Percentiles rank a stretch among this genome's conserved stretches.
Conservation (phyloP, 2,329 filamentous ascomycete genomes). For the Verruconis gallopava region DNA sequence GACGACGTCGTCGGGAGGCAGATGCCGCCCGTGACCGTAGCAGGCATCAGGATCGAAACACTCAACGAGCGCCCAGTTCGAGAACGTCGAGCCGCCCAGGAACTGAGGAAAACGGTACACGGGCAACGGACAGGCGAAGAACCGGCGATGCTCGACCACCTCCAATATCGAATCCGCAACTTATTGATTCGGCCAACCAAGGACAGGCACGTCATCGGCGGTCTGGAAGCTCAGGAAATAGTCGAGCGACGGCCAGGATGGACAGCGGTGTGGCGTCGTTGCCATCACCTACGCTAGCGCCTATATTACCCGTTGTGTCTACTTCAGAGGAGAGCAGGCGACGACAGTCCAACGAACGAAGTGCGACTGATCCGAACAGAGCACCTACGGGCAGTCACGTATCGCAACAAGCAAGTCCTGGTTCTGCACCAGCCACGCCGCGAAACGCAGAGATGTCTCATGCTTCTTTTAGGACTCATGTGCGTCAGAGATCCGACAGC, state of each 20-base stretch:
- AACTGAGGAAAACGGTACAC: not conserved
- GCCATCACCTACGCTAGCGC: not conserved
- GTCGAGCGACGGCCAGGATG: not conserved
- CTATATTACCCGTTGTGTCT: conserved; percentile 2
- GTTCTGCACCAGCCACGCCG: conserved; percentile 9
- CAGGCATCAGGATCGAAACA: conserved; percentile 1
- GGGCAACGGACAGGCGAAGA: not conserved
- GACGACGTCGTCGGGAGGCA: conserved; percentile 2
- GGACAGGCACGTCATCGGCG: conserved; percentile 19
- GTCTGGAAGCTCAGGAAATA: conserved; percentile 1
- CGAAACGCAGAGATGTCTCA: not conserved
- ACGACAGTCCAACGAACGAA: conserved; percentile 32
- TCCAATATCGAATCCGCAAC: conserved; percentile 34
- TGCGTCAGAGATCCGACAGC: conserved; percentile 5
- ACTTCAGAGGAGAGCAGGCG: conserved; percentile 16
- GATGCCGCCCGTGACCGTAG: not conserved
- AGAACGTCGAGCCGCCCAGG: not conserved
- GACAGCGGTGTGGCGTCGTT: not conserved
- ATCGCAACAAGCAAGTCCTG: not conserved
- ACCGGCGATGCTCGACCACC: conserved; percentile 20
- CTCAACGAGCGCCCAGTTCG: not conserved
- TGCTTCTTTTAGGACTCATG: not conserved
- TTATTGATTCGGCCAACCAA: conserved; percentile 29
- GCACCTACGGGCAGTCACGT: not conserved
- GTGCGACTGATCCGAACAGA: conserved; percentile 25